phyloP scores from a whole-genome alignment of 495 filamentous ascomycete genomes.

The Astrothelium macrocarpum region DNA sequence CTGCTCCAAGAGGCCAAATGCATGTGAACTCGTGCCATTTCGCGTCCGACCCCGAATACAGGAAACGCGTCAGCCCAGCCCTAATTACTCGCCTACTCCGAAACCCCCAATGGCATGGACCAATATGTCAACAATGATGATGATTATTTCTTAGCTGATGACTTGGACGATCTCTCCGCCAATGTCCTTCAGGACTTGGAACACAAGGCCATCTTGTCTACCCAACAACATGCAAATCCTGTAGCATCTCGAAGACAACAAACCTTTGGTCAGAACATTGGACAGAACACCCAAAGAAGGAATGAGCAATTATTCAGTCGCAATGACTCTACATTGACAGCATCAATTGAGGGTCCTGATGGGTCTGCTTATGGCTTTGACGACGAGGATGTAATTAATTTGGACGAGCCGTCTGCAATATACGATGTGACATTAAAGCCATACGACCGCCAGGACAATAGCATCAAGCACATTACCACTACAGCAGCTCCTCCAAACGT shows the following conservation, averaged over 20 bases:
- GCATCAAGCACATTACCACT: not conserved
- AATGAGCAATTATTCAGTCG: not conserved
- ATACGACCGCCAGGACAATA: not conserved
- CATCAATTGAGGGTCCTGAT: constrained; percentile 10
- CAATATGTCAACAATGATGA: constrained; percentile 40
- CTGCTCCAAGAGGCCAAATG: not conserved
- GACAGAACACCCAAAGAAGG: not conserved
- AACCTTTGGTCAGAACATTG: not conserved
- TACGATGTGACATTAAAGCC: constrained; percentile 44
- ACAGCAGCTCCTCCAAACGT: not conserved
- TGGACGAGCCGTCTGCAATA: constrained; percentile 25
- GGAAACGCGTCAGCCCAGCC: not conserved
- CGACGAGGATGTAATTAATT: constrained; percentile 33
- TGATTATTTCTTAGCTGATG: constrained; percentile 57
- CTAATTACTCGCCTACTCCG: not conserved
- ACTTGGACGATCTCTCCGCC: constrained; percentile 28
- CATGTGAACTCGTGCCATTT: not conserved
- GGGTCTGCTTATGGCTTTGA: constrained; percentile 34
- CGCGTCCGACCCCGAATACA: not conserved
- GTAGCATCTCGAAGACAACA: not conserved
- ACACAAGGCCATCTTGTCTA: constrained; percentile 24
- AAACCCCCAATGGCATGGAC: constrained; percentile 41
- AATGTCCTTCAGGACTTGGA: constrained; percentile 31
- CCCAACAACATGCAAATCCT: constrained; percentile 18
- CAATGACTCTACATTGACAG: not conserved